Evolutionary conservation across 202 grass and related monocot species (phyloP).

Genomic region (Hordeum pubiflorum): DNA sequence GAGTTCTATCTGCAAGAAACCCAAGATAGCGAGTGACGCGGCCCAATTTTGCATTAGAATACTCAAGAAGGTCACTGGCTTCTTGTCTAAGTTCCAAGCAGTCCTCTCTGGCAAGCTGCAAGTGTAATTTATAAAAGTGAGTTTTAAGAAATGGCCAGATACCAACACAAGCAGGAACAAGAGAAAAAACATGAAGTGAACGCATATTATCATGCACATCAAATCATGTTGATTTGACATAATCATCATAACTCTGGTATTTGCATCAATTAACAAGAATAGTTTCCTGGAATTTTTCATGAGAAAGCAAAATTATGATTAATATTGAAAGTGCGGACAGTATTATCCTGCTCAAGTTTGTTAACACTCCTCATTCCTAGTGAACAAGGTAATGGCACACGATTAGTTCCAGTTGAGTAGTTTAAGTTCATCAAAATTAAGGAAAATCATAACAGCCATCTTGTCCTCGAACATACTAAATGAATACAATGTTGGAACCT

Average conservation of each 20-base stretch:
- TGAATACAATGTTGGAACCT: not conserved
- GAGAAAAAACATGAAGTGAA: not conserved
- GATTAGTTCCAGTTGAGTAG: not conserved
- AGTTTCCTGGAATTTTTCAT: not conserved
- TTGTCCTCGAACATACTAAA: not conserved
- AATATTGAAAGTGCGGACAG: not conserved
- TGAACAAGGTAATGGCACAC: not conserved
- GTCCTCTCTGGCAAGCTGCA: constrained; percentile 76
- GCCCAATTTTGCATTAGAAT: constrained; percentile 90
- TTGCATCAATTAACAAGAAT: not conserved
- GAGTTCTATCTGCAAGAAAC: constrained; percentile 90
- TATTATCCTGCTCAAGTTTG: not conserved
- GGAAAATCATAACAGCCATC: not conserved
- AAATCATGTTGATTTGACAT: constrained; percentile 1
- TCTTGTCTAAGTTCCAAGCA: constrained; percentile 91
- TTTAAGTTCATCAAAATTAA: not conserved
- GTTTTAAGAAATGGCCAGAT: constrained; percentile 20
- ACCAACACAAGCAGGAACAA: not conserved
- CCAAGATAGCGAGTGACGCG: constrained; percentile 94
- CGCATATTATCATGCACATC: not conserved
- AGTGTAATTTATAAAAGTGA: constrained; percentile 23
- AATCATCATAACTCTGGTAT: not conserved
- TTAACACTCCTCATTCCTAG: not conserved
- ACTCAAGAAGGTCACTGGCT: constrained; percentile 87
- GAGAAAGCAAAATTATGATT: not conserved